Evolutionary conservation across 805 yeast species (phyloP).

Genomic region (Zygosaccharomyces bisporus): DNA sequence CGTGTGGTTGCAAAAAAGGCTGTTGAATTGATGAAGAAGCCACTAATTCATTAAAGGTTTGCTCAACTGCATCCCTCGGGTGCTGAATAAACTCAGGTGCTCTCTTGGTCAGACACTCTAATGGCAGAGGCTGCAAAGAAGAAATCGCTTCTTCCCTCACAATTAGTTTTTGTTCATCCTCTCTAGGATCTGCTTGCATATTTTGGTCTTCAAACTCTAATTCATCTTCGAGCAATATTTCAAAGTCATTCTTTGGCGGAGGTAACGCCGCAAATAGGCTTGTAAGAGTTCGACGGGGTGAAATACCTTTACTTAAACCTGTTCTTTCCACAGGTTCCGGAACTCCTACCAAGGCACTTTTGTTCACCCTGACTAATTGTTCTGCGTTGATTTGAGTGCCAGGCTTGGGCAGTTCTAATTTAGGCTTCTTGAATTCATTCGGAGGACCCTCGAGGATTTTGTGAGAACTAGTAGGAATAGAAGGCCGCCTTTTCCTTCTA

Average conservation of each 20-base stretch:
- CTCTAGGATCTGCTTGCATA: neutral
- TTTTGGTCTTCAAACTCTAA: slow-evolving; percentile 23
- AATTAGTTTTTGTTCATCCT: neutral
- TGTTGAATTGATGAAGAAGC: slow-evolving; percentile 12
- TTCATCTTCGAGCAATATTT: slow-evolving; percentile 38
- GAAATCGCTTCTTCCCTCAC: neutral
- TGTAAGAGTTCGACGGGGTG: slow-evolving; percentile 7
- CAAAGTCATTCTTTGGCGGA: slow-evolving; percentile 46
- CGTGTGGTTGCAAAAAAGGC: slow-evolving; percentile 9
- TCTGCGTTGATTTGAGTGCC: slow-evolving; percentile 16
- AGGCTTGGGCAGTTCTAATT: slow-evolving; percentile 38
- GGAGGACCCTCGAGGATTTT: too few relatives aligned
- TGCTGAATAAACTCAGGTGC: slow-evolving; percentile 19
- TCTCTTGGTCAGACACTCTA: slow-evolving; percentile 8
- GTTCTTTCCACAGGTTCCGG: neutral
- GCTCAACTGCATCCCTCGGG: slow-evolving; percentile 20
- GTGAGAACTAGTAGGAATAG: too few relatives aligned
- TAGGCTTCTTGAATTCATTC: slow-evolving; percentile 26
- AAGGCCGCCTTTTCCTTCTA: neutral
- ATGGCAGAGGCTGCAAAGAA: slow-evolving; percentile 1
- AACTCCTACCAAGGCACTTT: neutral
- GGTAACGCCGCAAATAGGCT: slow-evolving; percentile 37
- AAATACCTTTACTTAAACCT: slow-evolving; percentile 13
- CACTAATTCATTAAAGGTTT: slow-evolving; percentile 25
- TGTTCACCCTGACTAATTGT: slow-evolving; percentile 10